Evolutionary conservation across 345 rosid genomes (phyloP).

Genomic region (Ceriops tagal): DNA sequence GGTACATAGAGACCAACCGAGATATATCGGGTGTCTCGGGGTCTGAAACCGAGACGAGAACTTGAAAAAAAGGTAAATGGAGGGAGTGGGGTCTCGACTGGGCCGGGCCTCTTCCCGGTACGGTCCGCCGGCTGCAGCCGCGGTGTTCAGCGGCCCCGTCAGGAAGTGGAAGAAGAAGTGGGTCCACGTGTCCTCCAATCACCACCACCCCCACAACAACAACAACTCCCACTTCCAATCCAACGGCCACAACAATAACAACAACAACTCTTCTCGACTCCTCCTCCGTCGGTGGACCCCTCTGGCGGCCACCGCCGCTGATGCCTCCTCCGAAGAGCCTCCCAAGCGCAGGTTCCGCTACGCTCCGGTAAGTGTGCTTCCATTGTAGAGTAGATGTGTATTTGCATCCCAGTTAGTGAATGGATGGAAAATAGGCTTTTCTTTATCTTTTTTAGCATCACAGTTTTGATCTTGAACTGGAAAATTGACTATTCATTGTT

Average conservation of each 20-base stretch:
- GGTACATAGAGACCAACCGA: too few relatives aligned
- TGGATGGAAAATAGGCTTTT: neutral
- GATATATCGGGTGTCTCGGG: too few relatives aligned
- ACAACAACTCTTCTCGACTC: slow-evolving; percentile 42
- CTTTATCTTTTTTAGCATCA: too few relatives aligned
- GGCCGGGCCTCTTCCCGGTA: slow-evolving; percentile 81
- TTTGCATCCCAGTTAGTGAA: neutral
- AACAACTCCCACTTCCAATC: slow-evolving; percentile 42
- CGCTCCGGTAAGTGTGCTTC: slow-evolving; percentile 58
- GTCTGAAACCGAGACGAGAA: neutral
- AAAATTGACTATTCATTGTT: too few relatives aligned
- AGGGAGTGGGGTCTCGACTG: slow-evolving; percentile 81
- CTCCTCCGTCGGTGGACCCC: slow-evolving; percentile 96
- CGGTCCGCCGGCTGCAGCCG: slow-evolving; percentile 51
- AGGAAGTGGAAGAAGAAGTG: slow-evolving; percentile 98
- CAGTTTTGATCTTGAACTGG: neutral
- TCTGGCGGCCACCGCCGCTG: slow-evolving; percentile 40
- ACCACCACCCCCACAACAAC: slow-evolving; percentile 16
- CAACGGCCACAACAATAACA: slow-evolving; percentile 25
- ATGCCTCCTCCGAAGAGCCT: slow-evolving; percentile 49
- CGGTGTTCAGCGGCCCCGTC: slow-evolving; percentile 82
- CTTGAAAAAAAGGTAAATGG: slow-evolving; percentile 35
- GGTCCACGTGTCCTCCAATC: slow-evolving; percentile 69
- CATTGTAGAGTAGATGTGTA: neutral
- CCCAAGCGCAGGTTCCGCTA: slow-evolving; percentile 75